A percentile compares a stretch with the other conserved stretches of the same genome.
Evolutionary conservation across 108 stramenopile species (phyloP).

Genomic region (Mayamaea pseudoterrestris): DNA sequence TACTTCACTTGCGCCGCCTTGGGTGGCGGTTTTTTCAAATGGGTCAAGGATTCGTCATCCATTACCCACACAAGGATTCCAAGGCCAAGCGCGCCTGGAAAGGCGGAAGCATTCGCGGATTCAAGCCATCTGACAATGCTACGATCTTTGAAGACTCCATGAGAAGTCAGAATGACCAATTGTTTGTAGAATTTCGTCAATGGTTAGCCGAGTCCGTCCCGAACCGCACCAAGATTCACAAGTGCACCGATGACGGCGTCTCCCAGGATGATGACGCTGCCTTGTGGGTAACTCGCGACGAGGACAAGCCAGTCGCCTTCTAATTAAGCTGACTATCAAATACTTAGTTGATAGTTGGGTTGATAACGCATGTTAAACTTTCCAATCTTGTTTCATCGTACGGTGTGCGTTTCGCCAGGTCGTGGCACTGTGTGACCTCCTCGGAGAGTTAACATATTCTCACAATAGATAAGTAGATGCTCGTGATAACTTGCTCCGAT

Average conservation of each 20-base stretch:
- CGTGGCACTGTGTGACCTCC: no score
- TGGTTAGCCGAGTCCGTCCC: slow-evolving; percentile 43
- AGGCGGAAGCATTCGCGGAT: slow-evolving; percentile 13
- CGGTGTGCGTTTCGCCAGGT: no score
- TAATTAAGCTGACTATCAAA: no score
- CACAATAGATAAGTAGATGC: no score
- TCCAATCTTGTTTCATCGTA: no score
- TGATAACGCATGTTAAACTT: no score
- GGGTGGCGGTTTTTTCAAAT: slow-evolving; percentile 61
- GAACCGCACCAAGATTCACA: slow-evolving; percentile 25
- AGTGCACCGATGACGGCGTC: slow-evolving; percentile 37
- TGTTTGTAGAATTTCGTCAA: slow-evolving; percentile 58
- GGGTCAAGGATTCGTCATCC: slow-evolving; percentile 52
- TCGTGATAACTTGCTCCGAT: no score
- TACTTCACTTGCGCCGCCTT: slow-evolving; percentile 51
- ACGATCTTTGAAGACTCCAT: slow-evolving; percentile 7
- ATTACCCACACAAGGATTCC: slow-evolving; percentile 76
- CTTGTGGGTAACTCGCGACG: slow-evolving; percentile 45
- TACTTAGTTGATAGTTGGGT: no score
- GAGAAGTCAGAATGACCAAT: slow-evolving; percentile 54
- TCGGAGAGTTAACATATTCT: no score
- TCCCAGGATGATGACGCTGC: slow-evolving; percentile 56
- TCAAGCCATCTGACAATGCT: background rate
- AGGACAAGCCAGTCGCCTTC: no score
- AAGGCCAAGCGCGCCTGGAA: slow-evolving; percentile 51